A percentile compares a stretch with the other conserved stretches of the same genome.
These are phyloP conservation scores for Hortaea werneckii DNA, from an alignment of 2,329 filamentous ascomycete genomes.

Conservation along the genomic window DNA sequence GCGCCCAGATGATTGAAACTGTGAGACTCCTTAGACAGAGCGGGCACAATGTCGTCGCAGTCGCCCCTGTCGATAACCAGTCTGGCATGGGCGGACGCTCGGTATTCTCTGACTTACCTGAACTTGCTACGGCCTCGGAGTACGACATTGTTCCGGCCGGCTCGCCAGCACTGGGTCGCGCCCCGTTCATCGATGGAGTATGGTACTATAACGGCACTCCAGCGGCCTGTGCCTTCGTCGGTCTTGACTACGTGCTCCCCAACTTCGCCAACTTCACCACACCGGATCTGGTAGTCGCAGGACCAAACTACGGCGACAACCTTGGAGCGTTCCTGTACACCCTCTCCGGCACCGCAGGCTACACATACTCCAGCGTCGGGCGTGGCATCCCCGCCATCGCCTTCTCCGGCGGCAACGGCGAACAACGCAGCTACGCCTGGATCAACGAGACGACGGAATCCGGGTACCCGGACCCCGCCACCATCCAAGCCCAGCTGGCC, in stretches of 20 bases:
- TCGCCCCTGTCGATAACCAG: constrained; percentile 30
- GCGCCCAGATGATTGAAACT: constrained; percentile 27
- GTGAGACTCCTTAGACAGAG: constrained; percentile 29
- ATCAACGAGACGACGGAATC: constrained; percentile 33
- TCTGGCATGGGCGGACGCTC: constrained; percentile 37
- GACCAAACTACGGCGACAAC: constrained; percentile 25
- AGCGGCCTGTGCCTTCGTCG: constrained; percentile 46
- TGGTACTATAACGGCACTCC: constrained; percentile 54
- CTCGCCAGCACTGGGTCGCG: constrained; percentile 39
- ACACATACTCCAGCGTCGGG: constrained; percentile 39
- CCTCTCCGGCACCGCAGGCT: constrained; percentile 41
- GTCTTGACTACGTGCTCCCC: constrained; percentile 47
- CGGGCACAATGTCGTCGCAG: constrained; percentile 35
- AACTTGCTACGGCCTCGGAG: constrained; percentile 33
- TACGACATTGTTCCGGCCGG: constrained; percentile 39
- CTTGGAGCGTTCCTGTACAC: constrained; percentile 46
- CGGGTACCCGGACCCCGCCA: constrained; percentile 21
- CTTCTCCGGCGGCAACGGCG: constrained; percentile 35
- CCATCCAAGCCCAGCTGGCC: constrained; percentile 33
- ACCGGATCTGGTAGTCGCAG: constrained; percentile 44
- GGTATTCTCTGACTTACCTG: constrained; percentile 35
- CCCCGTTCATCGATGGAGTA: constrained; percentile 43
- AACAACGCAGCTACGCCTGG: constrained; percentile 32
- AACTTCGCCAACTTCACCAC: constrained; percentile 36
- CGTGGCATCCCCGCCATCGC: constrained; percentile 41